Conservation (phyloP, 2,329 filamentous ascomycete genomes). For the Lachnellula willkommii region DNA sequence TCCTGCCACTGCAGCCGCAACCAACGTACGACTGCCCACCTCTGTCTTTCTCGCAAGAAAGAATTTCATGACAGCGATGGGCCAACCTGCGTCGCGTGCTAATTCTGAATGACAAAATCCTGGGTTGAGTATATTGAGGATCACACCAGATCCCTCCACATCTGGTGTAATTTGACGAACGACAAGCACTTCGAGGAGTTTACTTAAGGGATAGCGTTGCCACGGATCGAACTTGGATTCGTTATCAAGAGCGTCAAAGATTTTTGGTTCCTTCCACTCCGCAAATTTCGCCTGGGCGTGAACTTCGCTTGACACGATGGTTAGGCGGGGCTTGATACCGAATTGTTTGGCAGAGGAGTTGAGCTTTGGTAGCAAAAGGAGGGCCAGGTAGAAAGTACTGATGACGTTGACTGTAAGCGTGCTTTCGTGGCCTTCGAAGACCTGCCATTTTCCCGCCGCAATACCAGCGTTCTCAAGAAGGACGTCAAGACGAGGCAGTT, state of each 20-base stretch:
- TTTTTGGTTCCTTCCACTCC: not conserved
- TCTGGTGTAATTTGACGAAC: conserved; percentile 35
- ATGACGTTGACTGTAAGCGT: conserved; percentile 44
- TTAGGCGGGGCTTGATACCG: not conserved
- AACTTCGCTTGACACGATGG: conserved; percentile 11
- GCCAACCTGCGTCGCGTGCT: conserved; percentile 31
- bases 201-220: conserved; percentile 39
- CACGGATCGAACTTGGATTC: not conserved
- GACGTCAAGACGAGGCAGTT: conserved; percentile 10
- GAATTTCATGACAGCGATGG: conserved; percentile 27
- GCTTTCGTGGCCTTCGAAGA: conserved; percentile 35
- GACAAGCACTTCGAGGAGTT: conserved; percentile 43
- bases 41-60: conserved; percentile 40
- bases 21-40: conserved; percentile 40
- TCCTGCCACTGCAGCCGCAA: conserved; percentile 37
- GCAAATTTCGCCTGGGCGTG: not conserved
- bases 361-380: conserved; percentile 41
- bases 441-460: conserved; percentile 2
- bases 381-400: conserved; percentile 40
- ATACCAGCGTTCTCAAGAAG: conserved; percentile 14
- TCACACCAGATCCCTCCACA: conserved; percentile 33
- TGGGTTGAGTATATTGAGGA: conserved; percentile 48
- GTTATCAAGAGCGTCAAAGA: conserved; percentile 5
- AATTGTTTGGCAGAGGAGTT: conserved; percentile 28
- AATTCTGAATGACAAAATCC: conserved; percentile 47